phyloP scores from a whole-genome alignment of 257 asterid genomes.

The Mentha longifolia region DNA sequence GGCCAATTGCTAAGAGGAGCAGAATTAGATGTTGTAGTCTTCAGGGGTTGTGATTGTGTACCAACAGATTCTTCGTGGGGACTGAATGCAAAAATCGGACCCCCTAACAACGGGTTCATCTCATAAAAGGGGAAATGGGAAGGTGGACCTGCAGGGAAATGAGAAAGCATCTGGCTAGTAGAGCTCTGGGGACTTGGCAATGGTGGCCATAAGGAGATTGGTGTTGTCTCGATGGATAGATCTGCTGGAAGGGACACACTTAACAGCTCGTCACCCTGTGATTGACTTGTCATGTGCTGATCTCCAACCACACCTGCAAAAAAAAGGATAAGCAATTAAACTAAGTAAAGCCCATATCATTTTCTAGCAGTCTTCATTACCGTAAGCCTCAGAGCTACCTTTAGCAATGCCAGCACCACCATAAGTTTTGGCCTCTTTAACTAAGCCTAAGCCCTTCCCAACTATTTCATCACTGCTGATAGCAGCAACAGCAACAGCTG shows the following conservation, averaged over 20 bases:
- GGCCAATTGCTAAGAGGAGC: constrained; percentile 88
- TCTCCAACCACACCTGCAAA: constrained; percentile 55
- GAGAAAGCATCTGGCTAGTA: constrained; percentile 77
- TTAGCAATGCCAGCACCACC: constrained; percentile 48
- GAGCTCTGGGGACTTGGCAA: constrained; percentile 83
- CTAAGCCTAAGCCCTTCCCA: constrained; percentile 58
- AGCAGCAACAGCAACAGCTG: constrained; percentile 95
- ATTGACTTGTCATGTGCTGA: constrained; percentile 59
- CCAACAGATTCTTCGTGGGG: constrained; percentile 77
- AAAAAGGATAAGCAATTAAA: constrained; percentile 23
- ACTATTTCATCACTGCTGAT: constrained; percentile 75
- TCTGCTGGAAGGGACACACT: constrained; percentile 97
- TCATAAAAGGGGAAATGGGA: constrained; percentile 93
- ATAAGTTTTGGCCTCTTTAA: constrained; percentile 49
- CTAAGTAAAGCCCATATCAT: constrained; percentile 13
- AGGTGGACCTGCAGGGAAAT: constrained; percentile 84
- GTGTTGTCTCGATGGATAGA: constrained; percentile 88
- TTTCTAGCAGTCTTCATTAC: constrained; percentile 20
- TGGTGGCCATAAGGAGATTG: constrained; percentile 90
- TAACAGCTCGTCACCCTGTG: constrained; percentile 74
- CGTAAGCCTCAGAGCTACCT: constrained; percentile 43
- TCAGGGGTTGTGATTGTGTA: constrained; percentile 70
- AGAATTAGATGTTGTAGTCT: constrained; percentile 57
- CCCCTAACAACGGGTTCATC: constrained; percentile 86
- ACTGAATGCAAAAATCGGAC: constrained; percentile 79